These are phyloP conservation scores for Xylariaceae sp. DNA, from an alignment of 2,329 filamentous ascomycete genomes.

Conservation along the genomic window DNA sequence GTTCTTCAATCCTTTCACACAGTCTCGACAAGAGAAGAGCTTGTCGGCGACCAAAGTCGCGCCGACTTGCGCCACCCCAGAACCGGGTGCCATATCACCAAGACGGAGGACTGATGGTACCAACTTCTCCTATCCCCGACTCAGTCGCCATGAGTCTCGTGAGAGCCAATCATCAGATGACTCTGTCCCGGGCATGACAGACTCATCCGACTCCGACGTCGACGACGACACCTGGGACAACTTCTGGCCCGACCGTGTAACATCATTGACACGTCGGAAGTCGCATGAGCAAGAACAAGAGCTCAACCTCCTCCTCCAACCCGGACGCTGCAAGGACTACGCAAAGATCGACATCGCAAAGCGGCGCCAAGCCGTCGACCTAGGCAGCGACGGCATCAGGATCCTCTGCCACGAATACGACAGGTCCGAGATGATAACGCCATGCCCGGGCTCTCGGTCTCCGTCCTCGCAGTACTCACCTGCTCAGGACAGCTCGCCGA, in stretches of 20 bases:
- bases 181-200: slow-evolving; percentile 45
- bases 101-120: slow-evolving; percentile 24
- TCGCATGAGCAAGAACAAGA: slow-evolving; percentile 18
- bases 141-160: slow-evolving; percentile 27
- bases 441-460: slow-evolving; percentile 11
- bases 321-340: slow-evolving; percentile 19
- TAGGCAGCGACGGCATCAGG: slow-evolving; percentile 27
- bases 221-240: slow-evolving; percentile 46
- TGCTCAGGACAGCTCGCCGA: slow-evolving; percentile 19
- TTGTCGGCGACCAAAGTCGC: slow-evolving; percentile 4
- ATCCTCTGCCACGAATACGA: slow-evolving; percentile 15
- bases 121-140: slow-evolving; percentile 35
- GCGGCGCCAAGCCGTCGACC: slow-evolving; percentile 8
- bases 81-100: slow-evolving; percentile 7
- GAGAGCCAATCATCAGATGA: slow-evolving; percentile 39
- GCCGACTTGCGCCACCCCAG: slow-evolving; percentile 16
- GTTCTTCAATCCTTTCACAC: slow-evolving; percentile 17
- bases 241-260: slow-evolving; percentile 39
- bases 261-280: neutral
- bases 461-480: slow-evolving; percentile 17
- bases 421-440: slow-evolving; percentile 26
- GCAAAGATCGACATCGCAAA: slow-evolving; percentile 18
- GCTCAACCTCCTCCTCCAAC: slow-evolving; percentile 17
- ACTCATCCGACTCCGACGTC: slow-evolving; percentile 49
- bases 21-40: slow-evolving; percentile 11